Evolutionary conservation across 192 early-diverging fungal genomes (phyloP), one percentile per base, ranked within the genome.

Genomic region (Podila clonocystis): DNA sequence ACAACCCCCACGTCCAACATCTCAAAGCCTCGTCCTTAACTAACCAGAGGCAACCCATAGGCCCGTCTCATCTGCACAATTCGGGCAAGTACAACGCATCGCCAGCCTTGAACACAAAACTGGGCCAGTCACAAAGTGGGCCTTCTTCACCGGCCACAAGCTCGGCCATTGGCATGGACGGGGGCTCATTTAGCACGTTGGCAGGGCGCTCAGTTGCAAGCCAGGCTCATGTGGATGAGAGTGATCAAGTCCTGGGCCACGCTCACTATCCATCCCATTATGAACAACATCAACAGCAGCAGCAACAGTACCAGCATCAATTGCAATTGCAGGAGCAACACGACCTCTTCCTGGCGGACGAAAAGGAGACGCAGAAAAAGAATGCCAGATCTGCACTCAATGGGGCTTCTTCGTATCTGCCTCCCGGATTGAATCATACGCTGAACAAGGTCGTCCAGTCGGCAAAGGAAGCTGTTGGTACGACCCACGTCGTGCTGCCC

Each of bases 371-470:
- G 13, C 77, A 80, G 28, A 80, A 80, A 36, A 72, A 69, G 77
- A 80, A 73, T 29, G 50, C 77, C 20, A 62, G 77, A 55, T 68
- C 77, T 7, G 70, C 64, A 6, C 55, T 73, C 33, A 62, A 55
- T 13, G 45, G 75, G 20, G 67, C 70, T 19, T 80, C 77, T 9
- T 58, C 38, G 4, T 80, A 69, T 26, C 36, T 72, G 29, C 77
- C 70, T 6, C 70, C 77, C 9, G 67, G 52, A 24, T 30, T 80
- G 24, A 73, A 73, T 49, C 58, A 63, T 62, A 62, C 62, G 36
- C 63, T 77, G 41, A 70, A 34, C 19, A 80, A 80, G 33, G 77
- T 73, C 9, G 70, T 80, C 36, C 77, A 80, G 29, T 69, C 70
- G 7, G 77, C 70, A 30, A 72, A 72, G 55, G 77, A 73, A 19